Evolutionary conservation across 2,329 filamentous ascomycete species (phyloP).

Genomic region (Hypomyces rosellus): DNA sequence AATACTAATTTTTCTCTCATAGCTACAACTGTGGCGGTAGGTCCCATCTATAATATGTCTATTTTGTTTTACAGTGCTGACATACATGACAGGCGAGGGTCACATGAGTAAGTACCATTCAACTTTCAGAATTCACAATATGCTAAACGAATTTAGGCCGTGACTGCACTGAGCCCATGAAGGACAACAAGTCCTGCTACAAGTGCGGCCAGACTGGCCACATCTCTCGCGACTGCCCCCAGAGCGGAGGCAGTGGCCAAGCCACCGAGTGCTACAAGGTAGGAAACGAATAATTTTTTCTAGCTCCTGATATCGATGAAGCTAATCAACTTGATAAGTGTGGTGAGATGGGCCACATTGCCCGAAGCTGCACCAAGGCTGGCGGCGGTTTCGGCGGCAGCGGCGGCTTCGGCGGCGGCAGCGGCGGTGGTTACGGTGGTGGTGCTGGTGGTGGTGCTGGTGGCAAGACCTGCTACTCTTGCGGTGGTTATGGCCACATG

Average conservation of each 20-base stretch:
- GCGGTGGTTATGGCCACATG: constrained; percentile 95
- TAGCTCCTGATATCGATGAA: not conserved
- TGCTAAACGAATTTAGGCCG: constrained; percentile 52
- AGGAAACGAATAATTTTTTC: constrained; percentile 10
- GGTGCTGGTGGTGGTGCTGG: constrained; percentile 47
- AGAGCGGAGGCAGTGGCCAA: constrained; percentile 41
- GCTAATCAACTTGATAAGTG: constrained; percentile 46
- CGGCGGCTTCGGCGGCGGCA: constrained; percentile 40
- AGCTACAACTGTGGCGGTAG: constrained; percentile 79
- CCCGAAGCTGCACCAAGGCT: constrained; percentile 75
- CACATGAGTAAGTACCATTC: constrained; percentile 62
- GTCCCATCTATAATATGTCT: constrained; percentile 23
- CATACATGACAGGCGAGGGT: constrained; percentile 46
- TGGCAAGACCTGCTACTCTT: constrained; percentile 94
- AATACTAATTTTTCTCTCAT: constrained; percentile 16
- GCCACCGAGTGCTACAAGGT: constrained; percentile 85
- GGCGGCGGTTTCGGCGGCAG: constrained; percentile 43
- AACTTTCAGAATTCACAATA: not conserved
- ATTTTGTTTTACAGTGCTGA: constrained; percentile 16
- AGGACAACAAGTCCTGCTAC: constrained; percentile 77
- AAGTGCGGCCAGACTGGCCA: constrained; percentile 79
- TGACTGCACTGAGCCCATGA: constrained; percentile 83
- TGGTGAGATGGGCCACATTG: constrained; percentile 92
- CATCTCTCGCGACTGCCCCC: constrained; percentile 81
- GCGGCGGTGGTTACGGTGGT: constrained; percentile 33